Evolutionary conservation across 352 stramenopile genomes (phyloP), one percentile per base, ranked within the genome.

Genomic region (Globisporangium perplexum): DNA sequence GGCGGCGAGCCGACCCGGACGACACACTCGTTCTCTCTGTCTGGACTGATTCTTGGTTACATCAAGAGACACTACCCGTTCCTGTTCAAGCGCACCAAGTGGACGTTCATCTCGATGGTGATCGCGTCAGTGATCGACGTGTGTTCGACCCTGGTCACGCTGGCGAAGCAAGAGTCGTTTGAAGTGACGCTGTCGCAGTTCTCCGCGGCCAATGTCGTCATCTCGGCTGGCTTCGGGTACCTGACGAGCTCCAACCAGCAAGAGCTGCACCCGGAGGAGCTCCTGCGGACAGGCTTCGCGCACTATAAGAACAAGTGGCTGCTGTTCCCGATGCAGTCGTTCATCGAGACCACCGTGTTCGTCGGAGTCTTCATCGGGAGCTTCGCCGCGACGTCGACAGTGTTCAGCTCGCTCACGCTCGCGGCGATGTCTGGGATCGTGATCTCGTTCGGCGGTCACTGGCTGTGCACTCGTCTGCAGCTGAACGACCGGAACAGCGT

Each of bases 221-320:
- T 89, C 12, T 85, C 80, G 4, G 72, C 80, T 7, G 72, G 62
- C 6, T 62, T 84, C 35, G 82, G 82, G 17, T 88, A 90, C 44
- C 49, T 90, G 26, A 87, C 79, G 8, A 89, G 82, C 47, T 71
- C 73, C 43, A 68, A 80, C 15, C 73, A 72, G 42, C 75, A 86
- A 43, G 65, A 89, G 30, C 42, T 91, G 7, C 75, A 81, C 38
- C 76, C 81, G 26, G 70, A 77, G 38, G 65, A 77, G 35, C 53
- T 91, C 0, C 54, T 85, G 14, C 56, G 74, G 23, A 86, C 65
- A 17, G 75, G 76, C 17, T 48, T 82, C 14, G 63, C 69, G 42
- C 76, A 78, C 26, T 77, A 84, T 48, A 88, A 79, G 57, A 88
- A 90, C 50, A 85, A 87, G 53, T 93, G 76, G 75, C 33, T 70